phyloP scores from a whole-genome alignment of 2,329 filamentous ascomycete genomes.

The Fusarium lyarnte region DNA sequence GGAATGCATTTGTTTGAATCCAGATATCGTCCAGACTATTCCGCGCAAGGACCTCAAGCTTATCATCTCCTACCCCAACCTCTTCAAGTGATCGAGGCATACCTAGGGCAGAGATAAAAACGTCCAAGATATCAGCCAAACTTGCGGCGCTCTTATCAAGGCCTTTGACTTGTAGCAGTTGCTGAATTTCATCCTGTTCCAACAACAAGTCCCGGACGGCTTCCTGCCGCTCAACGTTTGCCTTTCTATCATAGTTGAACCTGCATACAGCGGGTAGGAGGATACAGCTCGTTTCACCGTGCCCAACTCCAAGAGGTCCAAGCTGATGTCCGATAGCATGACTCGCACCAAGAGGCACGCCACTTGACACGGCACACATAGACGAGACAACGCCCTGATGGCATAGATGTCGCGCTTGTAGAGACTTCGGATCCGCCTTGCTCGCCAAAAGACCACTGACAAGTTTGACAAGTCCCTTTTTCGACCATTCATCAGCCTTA shows the following conservation, averaged over 20 bases:
- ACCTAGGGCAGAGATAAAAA: conserved; percentile 60
- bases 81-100: conserved; percentile 64
- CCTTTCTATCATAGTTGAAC: conserved; percentile 55
- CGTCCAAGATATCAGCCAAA: conserved; percentile 62
- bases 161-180: neutral
- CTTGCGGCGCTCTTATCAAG: conserved; percentile 44
- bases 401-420: conserved; percentile 56
- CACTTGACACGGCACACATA: conserved; percentile 56
- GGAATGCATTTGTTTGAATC: conserved; percentile 61
- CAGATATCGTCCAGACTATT: conserved; percentile 61
- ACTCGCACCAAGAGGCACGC: conserved; percentile 58
- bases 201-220: conserved; percentile 11
- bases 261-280: conserved; percentile 64
- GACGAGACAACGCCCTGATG: conserved; percentile 62
- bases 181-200: conserved; percentile 16
- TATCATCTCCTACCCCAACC: conserved; percentile 59
- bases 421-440: conserved; percentile 44
- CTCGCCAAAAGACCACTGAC: neutral
- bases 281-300: conserved; percentile 61
- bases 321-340: conserved; percentile 64
- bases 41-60: conserved; percentile 57
- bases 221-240: conserved; percentile 45
- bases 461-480: neutral
- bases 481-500: conserved; percentile 40
- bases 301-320: conserved; percentile 64